Percentiles rank a stretch among this genome's conserved stretches.
phyloP scores from a whole-genome alignment of 306 rosid species.

The Argentina anserina region DNA sequence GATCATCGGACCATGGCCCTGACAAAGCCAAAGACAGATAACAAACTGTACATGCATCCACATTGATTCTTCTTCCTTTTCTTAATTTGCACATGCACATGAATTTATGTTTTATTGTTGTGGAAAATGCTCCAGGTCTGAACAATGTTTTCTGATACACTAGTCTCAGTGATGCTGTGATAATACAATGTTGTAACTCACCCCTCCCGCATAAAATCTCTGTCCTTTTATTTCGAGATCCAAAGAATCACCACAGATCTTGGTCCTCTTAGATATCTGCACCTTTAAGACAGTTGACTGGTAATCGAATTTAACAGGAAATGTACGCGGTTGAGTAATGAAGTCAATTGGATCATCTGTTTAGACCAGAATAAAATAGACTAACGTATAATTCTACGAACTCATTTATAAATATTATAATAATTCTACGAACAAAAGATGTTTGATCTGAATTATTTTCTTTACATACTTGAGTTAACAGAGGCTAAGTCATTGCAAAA shows the following conservation, averaged over 20 bases:
- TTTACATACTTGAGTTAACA: background rate
- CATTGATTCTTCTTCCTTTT: background rate
- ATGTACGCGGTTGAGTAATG: background rate
- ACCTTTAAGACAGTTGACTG: background rate
- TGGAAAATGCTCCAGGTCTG: background rate
- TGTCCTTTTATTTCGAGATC: background rate
- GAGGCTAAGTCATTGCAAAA: background rate
- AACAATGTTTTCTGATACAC: background rate
- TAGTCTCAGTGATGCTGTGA: background rate
- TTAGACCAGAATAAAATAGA: background rate
- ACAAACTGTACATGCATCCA: background rate
- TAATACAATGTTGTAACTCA: background rate
- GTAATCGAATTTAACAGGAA: background rate
- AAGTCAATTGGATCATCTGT: background rate
- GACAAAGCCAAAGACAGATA: slow-evolving; percentile 57
- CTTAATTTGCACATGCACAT: background rate
- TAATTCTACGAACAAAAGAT: background rate
- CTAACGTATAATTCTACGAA: background rate
- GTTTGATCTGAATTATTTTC: background rate
- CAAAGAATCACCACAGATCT: no score
- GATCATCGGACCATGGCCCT: slow-evolving; percentile 49
- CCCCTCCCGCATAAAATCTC: background rate
- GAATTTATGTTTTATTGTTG: background rate
- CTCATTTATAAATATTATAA: no score
- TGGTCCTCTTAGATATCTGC: background rate